Percentiles rank a stretch among this genome's conserved stretches.
These are phyloP conservation scores for Cladosporium sp. DNA, from an alignment of 2,329 filamentous ascomycete species.

Conservation along the genomic window DNA sequence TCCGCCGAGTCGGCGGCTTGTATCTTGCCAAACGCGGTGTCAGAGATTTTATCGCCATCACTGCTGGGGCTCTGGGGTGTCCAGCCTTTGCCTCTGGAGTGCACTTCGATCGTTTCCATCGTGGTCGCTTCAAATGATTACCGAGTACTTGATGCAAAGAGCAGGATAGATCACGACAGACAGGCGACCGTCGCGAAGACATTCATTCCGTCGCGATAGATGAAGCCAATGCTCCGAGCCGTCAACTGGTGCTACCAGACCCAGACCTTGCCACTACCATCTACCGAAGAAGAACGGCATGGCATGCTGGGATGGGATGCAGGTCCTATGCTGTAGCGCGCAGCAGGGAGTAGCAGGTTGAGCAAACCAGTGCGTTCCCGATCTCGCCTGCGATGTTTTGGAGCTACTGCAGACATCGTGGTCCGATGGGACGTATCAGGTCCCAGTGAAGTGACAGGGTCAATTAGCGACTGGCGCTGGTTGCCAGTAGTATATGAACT, in stretches of 20 bases:
- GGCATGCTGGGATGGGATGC: not conserved
- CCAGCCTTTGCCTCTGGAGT: not conserved
- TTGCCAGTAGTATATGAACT: not conserved
- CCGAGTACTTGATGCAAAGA: not conserved
- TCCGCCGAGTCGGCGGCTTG: slow-evolving; percentile 29
- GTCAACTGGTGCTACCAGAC: not conserved
- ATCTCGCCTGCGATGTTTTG: not conserved
- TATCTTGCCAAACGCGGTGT: slow-evolving; percentile 27
- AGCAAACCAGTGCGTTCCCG: not conserved
- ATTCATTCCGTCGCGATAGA: not conserved
- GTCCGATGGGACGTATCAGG: not conserved
- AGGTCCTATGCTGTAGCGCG: not conserved
- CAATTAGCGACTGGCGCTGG: not conserved
- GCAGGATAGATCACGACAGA: not conserved
- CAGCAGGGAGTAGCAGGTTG: not conserved
- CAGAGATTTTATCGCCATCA: not conserved
- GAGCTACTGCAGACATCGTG: not conserved
- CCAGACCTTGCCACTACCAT: not conserved
- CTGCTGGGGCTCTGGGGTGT: not conserved
- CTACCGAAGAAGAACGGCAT: not conserved
- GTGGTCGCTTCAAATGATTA: not conserved
- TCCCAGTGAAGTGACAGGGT: not conserved
- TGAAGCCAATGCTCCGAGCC: not conserved
- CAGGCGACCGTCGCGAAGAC: not conserved
- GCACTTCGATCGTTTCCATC: not conserved